Conservation (phyloP, 805 yeast genomes). For the Blastobotrys parvus region DNA sequence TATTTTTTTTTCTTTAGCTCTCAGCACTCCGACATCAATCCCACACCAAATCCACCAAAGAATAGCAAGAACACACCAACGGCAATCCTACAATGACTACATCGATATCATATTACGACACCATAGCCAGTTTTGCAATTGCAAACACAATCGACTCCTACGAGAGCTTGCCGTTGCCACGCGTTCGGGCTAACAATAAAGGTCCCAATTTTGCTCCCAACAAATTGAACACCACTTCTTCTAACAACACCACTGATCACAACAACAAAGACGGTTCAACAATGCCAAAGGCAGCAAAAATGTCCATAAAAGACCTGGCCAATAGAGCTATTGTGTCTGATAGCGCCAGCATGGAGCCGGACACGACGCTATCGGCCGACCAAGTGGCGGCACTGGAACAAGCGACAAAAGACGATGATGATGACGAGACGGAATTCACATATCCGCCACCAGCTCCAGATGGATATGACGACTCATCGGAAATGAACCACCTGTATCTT, state of each 20-base stretch:
- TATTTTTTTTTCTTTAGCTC: no score
- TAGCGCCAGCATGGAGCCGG: no score
- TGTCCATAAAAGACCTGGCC: no score
- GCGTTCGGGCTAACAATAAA: neutral
- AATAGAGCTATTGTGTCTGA: no score
- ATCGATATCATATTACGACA: neutral
- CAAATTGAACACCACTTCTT: neutral
- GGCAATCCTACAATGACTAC: no score
- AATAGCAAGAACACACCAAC: no score
- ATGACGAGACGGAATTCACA: neutral
- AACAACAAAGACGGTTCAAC: neutral
- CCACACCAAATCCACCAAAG: no score
- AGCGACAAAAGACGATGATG: no score
- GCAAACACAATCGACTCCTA: neutral
- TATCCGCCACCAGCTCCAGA: slow-evolving; percentile 7
- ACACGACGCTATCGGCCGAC: neutral
- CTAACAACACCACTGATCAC: neutral
- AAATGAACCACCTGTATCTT: slow-evolving; percentile 2
- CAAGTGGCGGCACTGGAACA: neutral
- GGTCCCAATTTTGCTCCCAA: neutral
- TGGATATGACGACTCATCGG: slow-evolving; percentile 2
- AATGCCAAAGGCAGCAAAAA: neutral
- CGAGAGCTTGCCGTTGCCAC: neutral
- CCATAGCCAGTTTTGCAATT: neutral
- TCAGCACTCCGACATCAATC: no score